phyloP scores from a whole-genome alignment of 2,329 filamentous ascomycete species.

The Drechmeria coniospora region DNA sequence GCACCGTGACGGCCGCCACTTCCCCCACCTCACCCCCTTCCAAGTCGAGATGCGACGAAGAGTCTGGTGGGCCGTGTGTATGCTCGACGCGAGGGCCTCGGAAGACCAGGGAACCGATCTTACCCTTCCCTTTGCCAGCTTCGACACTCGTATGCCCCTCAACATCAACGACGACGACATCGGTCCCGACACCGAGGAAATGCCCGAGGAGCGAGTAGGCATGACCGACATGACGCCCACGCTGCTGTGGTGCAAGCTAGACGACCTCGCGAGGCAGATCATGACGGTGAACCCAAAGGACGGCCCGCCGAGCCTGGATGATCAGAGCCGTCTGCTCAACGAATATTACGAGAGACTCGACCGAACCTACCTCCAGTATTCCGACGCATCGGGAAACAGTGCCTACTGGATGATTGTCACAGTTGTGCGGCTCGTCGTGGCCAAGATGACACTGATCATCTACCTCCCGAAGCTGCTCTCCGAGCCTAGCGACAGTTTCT shows the following conservation, averaged over 20 bases:
- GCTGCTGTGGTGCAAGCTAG: conserved; percentile 9
- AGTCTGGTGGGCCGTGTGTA: conserved; percentile 45
- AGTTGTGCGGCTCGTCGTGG: too few relatives aligned
- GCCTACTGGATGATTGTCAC: too few relatives aligned
- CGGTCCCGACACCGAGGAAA: conserved; percentile 27
- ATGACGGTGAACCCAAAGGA: too few relatives aligned
- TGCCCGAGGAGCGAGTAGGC: conserved; percentile 31
- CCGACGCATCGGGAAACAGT: too few relatives aligned
- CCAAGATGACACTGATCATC: conserved; percentile 38
- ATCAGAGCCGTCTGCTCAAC: too few relatives aligned
- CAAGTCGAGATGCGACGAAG: conserved; percentile 48
- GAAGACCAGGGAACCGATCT: conserved; percentile 42
- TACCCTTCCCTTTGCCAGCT: conserved; percentile 27
- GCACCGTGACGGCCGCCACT: conserved; percentile 40
- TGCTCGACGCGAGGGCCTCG: conserved; percentile 43
- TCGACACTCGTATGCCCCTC: conserved; percentile 37
- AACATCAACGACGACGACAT: conserved; percentile 43
- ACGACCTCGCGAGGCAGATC: conserved; percentile 20
- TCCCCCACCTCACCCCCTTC: conserved; percentile 37
- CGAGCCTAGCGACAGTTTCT: conserved; percentile 18
- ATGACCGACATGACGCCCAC: conserved; percentile 40
- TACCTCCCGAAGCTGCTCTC: conserved; percentile 36
- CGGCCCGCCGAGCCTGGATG: too few relatives aligned
- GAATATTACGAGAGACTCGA: too few relatives aligned
- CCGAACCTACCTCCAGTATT: too few relatives aligned